These are phyloP conservation scores for Crataegus laevigata DNA, from an alignment of 306 rosid genomes.

Conservation along the genomic window DNA sequence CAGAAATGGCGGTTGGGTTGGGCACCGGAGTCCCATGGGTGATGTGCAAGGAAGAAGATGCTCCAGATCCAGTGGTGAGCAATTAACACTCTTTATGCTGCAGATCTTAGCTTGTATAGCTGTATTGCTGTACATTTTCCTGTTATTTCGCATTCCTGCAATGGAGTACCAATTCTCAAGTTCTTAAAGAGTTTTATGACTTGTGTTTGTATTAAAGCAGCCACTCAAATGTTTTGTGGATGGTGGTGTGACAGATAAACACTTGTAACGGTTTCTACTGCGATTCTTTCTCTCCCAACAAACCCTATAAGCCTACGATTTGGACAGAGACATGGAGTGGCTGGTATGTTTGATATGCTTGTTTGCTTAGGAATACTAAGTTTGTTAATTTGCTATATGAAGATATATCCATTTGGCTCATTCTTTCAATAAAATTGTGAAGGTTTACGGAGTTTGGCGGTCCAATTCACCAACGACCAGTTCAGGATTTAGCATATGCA, in stretches of 20 bases:
- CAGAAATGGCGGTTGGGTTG: constrained; percentile 88
- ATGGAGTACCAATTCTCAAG: not conserved
- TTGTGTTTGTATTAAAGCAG: not conserved
- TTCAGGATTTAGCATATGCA: constrained; percentile 92
- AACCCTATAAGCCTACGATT: constrained; percentile 80
- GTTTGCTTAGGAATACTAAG: constrained; percentile 5
- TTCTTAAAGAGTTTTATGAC: not conserved
- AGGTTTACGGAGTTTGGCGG: constrained; percentile 97
- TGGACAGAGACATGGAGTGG: constrained; percentile 99
- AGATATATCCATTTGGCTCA: not conserved
- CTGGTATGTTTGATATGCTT: constrained; percentile 49
- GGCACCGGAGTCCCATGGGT: constrained; percentile 98
- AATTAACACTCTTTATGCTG: constrained; percentile 9
- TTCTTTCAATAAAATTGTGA: constrained; percentile 16
- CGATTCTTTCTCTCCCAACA: constrained; percentile 82
- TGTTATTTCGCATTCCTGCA: not conserved
- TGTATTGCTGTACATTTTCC: not conserved
- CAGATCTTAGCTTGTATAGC: not conserved
- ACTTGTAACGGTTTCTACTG: constrained; percentile 97
- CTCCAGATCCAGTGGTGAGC: constrained; percentile 98
- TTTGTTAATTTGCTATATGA: not conserved
- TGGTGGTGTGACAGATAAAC: constrained; percentile 60
- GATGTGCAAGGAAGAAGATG: constrained; percentile 99
- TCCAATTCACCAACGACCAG: constrained; percentile 80
- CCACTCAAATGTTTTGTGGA: constrained; percentile 19